Evolutionary conservation across 306 rosid genomes (phyloP), one percentile per base, ranked within the genome.

Genomic region (Potentilla sterilis): DNA sequence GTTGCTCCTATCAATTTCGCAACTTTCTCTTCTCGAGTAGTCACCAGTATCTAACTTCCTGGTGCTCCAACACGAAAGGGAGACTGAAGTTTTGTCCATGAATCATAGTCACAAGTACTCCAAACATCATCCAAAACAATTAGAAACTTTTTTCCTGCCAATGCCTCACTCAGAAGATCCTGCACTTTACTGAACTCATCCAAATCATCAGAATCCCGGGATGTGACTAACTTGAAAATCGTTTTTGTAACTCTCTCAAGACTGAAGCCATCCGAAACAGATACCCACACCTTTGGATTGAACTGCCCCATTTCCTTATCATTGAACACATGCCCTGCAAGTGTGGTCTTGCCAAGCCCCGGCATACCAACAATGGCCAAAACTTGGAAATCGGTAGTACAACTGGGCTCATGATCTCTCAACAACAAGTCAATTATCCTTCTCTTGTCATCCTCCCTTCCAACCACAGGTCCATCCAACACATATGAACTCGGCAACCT

Each of bases 121-220:
- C 87, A 84, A 1, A 84, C 69, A n/a, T 84, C 80, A 7, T 84
- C 87, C 0, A 84, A 35, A n/a, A 81, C 57, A 9, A 80, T 19
- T 28, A 80, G 37, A 49, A 81, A 69, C 22, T 68, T 78, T 44
- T 73, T 77, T 0, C 63, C 74, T 2, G 9, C n/a, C 0, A 79
- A 52, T 4, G 4, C 13, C 11, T 79, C 35, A 0, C 59, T 61
- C 49, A 79, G 41, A 43, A 35, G 28, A 14, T 12, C 48, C 68
- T 79, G 79, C 69, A 79, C 73, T 3, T 7, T 9, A 15, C 57
- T 35, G 7, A 77, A 8, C 15, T 71, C 78, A 2, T 22, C 18
- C 8, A 9, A 9, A 14, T 1, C 21, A 52, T 37, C 22, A 10
- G 32, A 32, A 16, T 18, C 38, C 1, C 7, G 2, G n/a, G 48